A percentile compares a stretch with the other conserved stretches of the same genome.
Evolutionary conservation across 352 stramenopile species (phyloP).

Genomic region (Phytophthora pseudosyringae): DNA sequence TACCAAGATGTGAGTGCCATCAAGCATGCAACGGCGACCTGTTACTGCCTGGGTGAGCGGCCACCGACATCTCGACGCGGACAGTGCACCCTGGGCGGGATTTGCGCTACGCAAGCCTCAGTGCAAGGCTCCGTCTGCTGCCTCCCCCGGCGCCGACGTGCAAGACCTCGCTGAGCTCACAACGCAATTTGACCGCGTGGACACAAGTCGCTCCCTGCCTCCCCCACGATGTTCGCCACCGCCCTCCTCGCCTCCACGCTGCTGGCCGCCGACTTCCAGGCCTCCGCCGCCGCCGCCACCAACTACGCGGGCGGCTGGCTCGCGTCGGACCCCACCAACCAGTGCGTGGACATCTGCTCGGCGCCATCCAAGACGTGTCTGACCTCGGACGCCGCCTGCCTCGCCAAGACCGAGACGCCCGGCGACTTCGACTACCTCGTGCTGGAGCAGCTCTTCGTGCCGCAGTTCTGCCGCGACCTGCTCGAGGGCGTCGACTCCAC

Average conservation of each 20-base stretch:
- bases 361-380: conserved; percentile 63
- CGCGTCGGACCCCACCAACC: conserved; percentile 36
- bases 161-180: conserved; percentile 18
- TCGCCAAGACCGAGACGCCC: conserved; percentile 60
- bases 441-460: conserved; percentile 80
- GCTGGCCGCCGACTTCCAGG: conserved; percentile 32
- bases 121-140: conserved; percentile 12
- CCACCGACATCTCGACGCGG: conserved; percentile 13
- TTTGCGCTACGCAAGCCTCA: conserved; percentile 21
- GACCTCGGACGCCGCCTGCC: conserved; percentile 51
- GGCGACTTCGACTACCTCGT: conserved; percentile 82
- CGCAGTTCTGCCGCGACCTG: conserved; percentile 83
- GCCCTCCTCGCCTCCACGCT: conserved; percentile 36
- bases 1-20: conserved; percentile 18
- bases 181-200: conserved; percentile 19
- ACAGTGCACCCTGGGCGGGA: conserved; percentile 18
- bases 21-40: conserved; percentile 18
- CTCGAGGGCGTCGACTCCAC: conserved; percentile 72
- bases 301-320: conserved; percentile 73
- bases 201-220: conserved; percentile 7
- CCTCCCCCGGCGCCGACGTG: neutral
- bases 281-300: conserved; percentile 32
- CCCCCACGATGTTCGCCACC: conserved; percentile 21
- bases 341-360: conserved; percentile 83
- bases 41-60: conserved; percentile 30